Conservation (phyloP, 139 green algal genomes). For the Mesostigma viride region DNA sequence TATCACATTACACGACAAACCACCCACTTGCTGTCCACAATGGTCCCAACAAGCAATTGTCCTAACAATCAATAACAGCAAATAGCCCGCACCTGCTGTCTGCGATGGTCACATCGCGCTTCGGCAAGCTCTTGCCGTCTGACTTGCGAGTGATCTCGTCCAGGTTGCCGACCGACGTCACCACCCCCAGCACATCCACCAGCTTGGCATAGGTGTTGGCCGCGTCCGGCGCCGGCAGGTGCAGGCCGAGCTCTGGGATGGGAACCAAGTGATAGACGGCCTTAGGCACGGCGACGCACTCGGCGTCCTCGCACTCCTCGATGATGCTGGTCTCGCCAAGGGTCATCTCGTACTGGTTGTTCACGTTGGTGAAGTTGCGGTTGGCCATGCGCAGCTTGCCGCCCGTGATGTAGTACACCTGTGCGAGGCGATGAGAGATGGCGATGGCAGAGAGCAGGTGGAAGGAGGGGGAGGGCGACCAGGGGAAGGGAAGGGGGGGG, state of each 20-base stretch:
- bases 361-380: constrained; percentile 58
- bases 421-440: too few relatives aligned
- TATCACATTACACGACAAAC: too few relatives aligned
- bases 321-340: constrained; percentile 47
- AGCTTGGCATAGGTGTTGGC: too few relatives aligned
- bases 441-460: too few relatives aligned
- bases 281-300: background rate
- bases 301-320: constrained; percentile 20
- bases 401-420: constrained; percentile 55
- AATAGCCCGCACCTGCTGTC: constrained; percentile 64
- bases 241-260: background rate
- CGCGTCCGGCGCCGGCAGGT: too few relatives aligned
- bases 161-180: constrained; percentile 48
- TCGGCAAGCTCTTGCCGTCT: constrained; percentile 65
- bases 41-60: too few relatives aligned
- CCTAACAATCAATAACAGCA: too few relatives aligned
- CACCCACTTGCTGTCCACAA: too few relatives aligned
- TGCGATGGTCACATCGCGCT: constrained; percentile 61
- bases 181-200: constrained; percentile 74
- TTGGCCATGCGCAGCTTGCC: constrained; percentile 49
- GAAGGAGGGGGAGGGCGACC: too few relatives aligned
- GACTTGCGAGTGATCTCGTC: constrained; percentile 50
- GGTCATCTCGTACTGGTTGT: constrained; percentile 82
- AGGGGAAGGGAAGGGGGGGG: too few relatives aligned
- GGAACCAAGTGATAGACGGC: background rate